phyloP scores from a whole-genome alignment of 176 grass and related monocot genomes.

The Oryza rufipogon region DNA sequence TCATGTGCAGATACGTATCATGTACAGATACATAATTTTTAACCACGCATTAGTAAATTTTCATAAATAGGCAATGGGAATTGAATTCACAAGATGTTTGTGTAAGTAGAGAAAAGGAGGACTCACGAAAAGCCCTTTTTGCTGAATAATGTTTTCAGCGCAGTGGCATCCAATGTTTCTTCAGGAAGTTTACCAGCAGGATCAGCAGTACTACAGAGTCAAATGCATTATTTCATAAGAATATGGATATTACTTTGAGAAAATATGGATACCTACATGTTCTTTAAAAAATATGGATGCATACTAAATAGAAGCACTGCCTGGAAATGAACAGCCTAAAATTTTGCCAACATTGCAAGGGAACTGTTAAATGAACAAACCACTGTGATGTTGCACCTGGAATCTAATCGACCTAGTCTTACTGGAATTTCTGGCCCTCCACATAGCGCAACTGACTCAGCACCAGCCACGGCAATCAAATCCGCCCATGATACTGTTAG shows the following conservation, averaged over 20 bases:
- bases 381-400: conserved; percentile 55
- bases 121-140: conserved; percentile 94
- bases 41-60: not conserved
- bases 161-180: conserved; percentile 78
- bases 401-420: conserved; percentile 82
- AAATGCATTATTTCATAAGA: conserved; percentile 40
- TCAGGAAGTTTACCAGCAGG: conserved; percentile 81
- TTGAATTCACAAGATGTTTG: conserved; percentile 20
- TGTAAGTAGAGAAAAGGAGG: conserved; percentile 29
- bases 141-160: conserved; percentile 67
- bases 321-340: not conserved
- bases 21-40: not conserved
- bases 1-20: not conserved
- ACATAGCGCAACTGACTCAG: conserved; percentile 80
- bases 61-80: not conserved
- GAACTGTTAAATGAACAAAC: conserved; percentile 32
- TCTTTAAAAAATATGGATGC: not conserved
- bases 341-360: not conserved
- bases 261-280: not conserved
- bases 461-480: conserved; percentile 93
- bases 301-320: not conserved
- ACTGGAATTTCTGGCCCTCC: conserved; percentile 84
- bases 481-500: conserved; percentile 91
- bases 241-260: conserved; percentile 26
- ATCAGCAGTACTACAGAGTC: conserved; percentile 64